Base-by-base conservation (phyloP, 2,329 filamentous ascomycete species). In the Colletotrichum australisinense region DNA sequence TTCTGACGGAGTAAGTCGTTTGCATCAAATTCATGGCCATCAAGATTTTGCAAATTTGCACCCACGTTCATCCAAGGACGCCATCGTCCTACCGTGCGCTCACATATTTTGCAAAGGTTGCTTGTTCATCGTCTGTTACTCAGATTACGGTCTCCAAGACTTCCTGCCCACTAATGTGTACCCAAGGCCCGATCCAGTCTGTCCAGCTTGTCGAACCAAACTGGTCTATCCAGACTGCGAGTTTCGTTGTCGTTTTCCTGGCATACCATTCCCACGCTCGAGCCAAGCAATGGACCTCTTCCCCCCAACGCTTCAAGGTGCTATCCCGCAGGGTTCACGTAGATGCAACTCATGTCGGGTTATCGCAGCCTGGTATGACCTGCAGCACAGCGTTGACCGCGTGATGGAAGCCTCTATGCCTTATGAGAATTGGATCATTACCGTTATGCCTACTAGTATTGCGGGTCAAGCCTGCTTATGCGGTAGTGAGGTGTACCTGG, bases 51-150 rank as follows among this genome's bases (percentile, higher is more conserved):
- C 30, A 2, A 8, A 4, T 11, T 2, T 24, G 7, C 28, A 19
- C 22, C 46, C 62, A 19, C 14, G 4, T 5, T n/a, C 30, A 1
- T 26, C 26, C 8, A 53, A 28, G 14, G 11, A 35, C 16, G 67
- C 67, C 22, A 66, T 59, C 11, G 30, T 70, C 14, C 6, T 65
- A 12, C 67, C 67, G 12, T 70, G 67, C 35, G 67, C 49, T 42
- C 67, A 70, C 38, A 66, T 70, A 16, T 52, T 70, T 16, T 70
- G 67, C 19, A 70, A 35, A 59, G 22, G 14, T 12, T 70, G 67
- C 19, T 3, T 70, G 7, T 58, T 58, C 53, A n/a, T 22, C 7
- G 22, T 70, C 1, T 52, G 28, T 28, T 59, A 52, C 52, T 16
- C 24, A 1, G 67, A 22, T 5, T 65, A 38, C 7, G n/a, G 14